Evolutionary conservation across 2,329 filamentous ascomycete species (phyloP).

Genomic region (Alternaria rosae): DNA sequence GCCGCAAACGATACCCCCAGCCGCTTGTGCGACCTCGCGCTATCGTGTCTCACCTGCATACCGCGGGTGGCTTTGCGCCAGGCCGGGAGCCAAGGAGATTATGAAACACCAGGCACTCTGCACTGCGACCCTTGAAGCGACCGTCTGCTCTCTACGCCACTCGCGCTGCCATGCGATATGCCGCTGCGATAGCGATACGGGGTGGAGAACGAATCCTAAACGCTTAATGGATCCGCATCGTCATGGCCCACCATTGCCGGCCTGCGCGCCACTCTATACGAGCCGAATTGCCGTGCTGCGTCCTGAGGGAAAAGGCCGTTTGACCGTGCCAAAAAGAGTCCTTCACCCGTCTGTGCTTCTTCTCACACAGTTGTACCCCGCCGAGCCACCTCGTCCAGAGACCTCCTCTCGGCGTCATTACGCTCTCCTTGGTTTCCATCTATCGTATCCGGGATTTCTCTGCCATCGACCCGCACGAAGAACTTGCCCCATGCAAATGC

Average conservation of each 20-base stretch:
- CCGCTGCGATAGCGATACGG: constrained; percentile 12
- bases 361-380: constrained; percentile 1
- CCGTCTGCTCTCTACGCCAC: constrained; percentile 3
- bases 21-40: constrained; percentile 12
- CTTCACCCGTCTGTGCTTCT: not conserved
- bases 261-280: constrained; percentile 7
- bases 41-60: constrained; percentile 10
- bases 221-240: not conserved
- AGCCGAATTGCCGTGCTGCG: constrained; percentile 12
- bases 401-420: not conserved
- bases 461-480: constrained; percentile 18
- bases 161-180: not conserved
- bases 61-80: constrained; percentile 16
- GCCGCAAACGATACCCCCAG: constrained; percentile 11
- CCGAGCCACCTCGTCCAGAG: not conserved
- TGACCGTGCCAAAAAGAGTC: constrained; percentile 7
- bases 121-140: constrained; percentile 5
- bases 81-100: constrained; percentile 12
- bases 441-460: constrained; percentile 4
- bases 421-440: not conserved
- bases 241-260: constrained; percentile 4
- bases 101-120: constrained; percentile 17
- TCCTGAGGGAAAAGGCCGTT: constrained; percentile 4
- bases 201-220: not conserved
- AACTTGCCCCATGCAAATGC: constrained; percentile 33